Evolutionary conservation across 1,284 basidiomycete genomes (phyloP).

Genomic region (Boletus calvinii): DNA sequence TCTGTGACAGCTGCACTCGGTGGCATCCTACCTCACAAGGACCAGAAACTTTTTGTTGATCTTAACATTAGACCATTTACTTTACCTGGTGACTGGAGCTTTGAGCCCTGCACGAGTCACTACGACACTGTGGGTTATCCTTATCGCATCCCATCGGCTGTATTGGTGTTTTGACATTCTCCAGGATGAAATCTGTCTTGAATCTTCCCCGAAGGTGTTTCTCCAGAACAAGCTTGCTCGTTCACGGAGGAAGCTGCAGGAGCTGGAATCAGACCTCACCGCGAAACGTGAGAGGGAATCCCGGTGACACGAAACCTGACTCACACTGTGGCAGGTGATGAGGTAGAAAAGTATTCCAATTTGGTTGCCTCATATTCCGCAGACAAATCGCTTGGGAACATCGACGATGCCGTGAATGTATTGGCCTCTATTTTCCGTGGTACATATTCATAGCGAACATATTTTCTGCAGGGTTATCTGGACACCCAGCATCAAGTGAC

Average conservation of each 20-base stretch:
- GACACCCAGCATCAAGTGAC: conserved; percentile 63
- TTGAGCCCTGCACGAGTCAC: conserved; percentile 71
- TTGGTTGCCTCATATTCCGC: conserved; percentile 52
- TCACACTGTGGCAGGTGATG: conserved; percentile 45
- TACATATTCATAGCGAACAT: conserved; percentile 6
- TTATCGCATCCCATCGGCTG: background rate
- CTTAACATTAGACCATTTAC: conserved; percentile 67
- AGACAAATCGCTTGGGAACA: conserved; percentile 55
- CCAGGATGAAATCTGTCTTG: conserved; percentile 62
- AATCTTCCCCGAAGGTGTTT: conserved; percentile 67
- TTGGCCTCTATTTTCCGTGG: conserved; percentile 23
- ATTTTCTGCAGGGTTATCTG: conserved; percentile 53
- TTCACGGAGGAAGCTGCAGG: conserved; percentile 56
- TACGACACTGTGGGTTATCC: conserved; percentile 63
- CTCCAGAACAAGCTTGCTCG: conserved; percentile 74
- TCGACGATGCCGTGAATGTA: conserved; percentile 67
- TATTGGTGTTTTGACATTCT: background rate
- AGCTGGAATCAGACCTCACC: conserved; percentile 55
- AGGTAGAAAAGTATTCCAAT: conserved; percentile 52
- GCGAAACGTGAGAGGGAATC: conserved; percentile 53
- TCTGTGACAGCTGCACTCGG: conserved; percentile 47
- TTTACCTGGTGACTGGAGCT: conserved; percentile 62
- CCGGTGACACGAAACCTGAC: conserved; percentile 2
- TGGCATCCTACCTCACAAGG: conserved; percentile 52
- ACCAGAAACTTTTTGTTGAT: conserved; percentile 70